Evolutionary conservation across 116 monocot genomes (phyloP).

Genomic region (Phalaenopsis hybrid): DNA sequence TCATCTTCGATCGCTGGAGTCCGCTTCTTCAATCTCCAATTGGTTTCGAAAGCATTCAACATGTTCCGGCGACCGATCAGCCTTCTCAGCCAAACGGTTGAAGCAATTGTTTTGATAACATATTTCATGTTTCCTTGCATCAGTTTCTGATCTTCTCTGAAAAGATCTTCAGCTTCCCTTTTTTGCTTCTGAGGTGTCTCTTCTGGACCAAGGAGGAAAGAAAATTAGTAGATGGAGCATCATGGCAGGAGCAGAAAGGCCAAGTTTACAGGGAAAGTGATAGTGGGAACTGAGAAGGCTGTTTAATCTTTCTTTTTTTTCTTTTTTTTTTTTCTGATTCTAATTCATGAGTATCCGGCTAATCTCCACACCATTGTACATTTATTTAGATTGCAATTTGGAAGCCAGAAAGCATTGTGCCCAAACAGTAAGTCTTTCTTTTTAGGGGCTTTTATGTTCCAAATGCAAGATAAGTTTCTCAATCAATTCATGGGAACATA

Average conservation of each 20-base stretch:
- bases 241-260: neutral
- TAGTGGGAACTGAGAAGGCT: neutral
- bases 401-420: no score
- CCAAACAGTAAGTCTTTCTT: neutral
- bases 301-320: neutral
- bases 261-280: neutral
- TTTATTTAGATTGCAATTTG: slow-evolving; percentile 1
- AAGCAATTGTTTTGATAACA: neutral
- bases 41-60: slow-evolving; percentile 13
- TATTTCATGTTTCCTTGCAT: neutral
- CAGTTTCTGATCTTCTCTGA: neutral
- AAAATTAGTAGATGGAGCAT: neutral
- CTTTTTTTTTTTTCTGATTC: neutral
- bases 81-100: slow-evolving; percentile 42
- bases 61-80: slow-evolving; percentile 7
- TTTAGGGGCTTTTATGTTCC: neutral
- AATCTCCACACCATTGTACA: neutral
- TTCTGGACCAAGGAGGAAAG: neutral
- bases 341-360: neutral
- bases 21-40: slow-evolving; percentile 31
- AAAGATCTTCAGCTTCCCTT: neutral
- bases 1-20: slow-evolving; percentile 85
- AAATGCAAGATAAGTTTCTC: neutral
- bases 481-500: neutral
- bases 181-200: neutral